Conservation (phyloP, 2,329 filamentous ascomycete genomes). For the Ophiostoma australiae region DNA sequence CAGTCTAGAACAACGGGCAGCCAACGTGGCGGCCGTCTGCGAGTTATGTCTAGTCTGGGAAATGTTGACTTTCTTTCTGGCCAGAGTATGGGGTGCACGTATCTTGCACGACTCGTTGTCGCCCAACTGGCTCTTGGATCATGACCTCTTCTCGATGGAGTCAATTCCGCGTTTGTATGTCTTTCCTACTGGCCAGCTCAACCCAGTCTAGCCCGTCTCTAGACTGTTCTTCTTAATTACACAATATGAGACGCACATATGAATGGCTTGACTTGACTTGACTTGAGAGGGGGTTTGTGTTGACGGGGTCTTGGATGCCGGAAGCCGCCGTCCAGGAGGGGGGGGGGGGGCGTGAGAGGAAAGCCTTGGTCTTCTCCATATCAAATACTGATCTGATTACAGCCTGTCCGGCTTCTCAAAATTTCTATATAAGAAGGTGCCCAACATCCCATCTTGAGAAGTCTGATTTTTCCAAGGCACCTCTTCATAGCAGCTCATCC, state of each 20-base stretch:
- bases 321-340: too few species aligned
- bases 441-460: not conserved
- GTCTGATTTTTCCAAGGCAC: not conserved
- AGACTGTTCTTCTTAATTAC: not conserved
- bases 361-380: not conserved
- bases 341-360: not conserved
- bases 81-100: not conserved
- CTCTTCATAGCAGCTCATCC: not conserved
- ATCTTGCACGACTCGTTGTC: not conserved
- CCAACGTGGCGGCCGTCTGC: not conserved
- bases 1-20: not conserved
- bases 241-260: slow-evolving; percentile 1
- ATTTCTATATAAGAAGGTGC: not conserved
- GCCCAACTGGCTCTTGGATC: not conserved
- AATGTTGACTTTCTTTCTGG: not conserved
- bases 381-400: not conserved
- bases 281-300: not conserved
- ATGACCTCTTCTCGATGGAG: not conserved
- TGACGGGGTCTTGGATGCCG: not conserved
- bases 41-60: not conserved
- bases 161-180: not conserved
- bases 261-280: not conserved
- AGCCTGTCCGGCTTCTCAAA: not conserved
- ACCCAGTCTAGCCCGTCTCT: not conserved
- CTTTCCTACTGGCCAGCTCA: not conserved